Base-by-base conservation (phyloP, 2,329 filamentous ascomycete genomes). In the Diaporthe caulivora region DNA sequence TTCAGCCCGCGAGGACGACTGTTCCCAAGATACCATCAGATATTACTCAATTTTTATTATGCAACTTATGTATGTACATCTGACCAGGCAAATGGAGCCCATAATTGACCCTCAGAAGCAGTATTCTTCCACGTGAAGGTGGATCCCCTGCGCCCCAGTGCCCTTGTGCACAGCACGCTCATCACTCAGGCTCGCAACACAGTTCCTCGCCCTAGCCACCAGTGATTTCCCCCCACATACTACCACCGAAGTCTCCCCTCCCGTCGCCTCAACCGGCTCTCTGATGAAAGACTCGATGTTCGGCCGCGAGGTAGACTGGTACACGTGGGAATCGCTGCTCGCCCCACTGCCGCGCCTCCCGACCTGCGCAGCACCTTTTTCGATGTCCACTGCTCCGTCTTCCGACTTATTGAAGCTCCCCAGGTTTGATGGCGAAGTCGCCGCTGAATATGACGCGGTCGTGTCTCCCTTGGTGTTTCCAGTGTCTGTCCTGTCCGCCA, bases 101-200 rank as follows among this genome's bases (percentile, higher is more conserved):
- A 53, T 34, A 7, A 31, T 34, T 3, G 37, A 31, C 3, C n/a
- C 37, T 75, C 54, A 81, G 40, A 82, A 81, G 17, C 76, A 80
- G 49, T 91, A 92, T 78, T 92, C 89, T 76, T 92, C 90, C 0
- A 88, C 89, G 78, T 90, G 86, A 71, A 92, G 77, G 78, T 88
- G 86, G 53, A 92, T 91, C 0, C 90, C 90, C 78, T 92, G 90
- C 0, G 90, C 90, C 1, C 89, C 90, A 0, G 89, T 91, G 7
- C 90, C 90, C 79, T 92, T 92, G 78, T 92, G 90, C 29, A 92
- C 90, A 0, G 87, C 90, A 53, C 90, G 82, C 81, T 92, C 90
- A 77, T 92, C 89, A 70, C 88, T 90, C 74, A 92, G 75, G 40
- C 81, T 82, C 2, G 87, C 86, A 3, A 92, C 89, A 72, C 84